Conservation (phyloP, 1,284 basidiomycete species). For the Malassezia arunalokei region DNA sequence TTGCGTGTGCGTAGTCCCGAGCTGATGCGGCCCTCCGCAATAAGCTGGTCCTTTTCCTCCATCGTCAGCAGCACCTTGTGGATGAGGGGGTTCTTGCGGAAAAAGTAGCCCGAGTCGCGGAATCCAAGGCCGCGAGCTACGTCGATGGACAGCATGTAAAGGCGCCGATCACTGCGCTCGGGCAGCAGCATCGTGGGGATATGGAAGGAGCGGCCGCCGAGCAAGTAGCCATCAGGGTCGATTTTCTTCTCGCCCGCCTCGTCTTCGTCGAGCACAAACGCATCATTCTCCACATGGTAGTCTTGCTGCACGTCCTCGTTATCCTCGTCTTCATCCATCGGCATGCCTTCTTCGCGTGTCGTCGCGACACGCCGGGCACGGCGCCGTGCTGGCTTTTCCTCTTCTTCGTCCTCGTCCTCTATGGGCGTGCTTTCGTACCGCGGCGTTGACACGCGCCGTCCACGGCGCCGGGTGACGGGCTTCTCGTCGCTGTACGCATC, state of each 20-base stretch:
- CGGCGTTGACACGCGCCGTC: neutral
- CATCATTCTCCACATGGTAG: constrained; percentile 70
- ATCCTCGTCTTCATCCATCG: constrained; percentile 49
- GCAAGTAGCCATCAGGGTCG: constrained; percentile 66
- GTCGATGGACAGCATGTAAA: constrained; percentile 93
- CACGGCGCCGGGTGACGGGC: neutral
- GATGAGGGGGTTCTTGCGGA: constrained; percentile 75
- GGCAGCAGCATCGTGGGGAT: constrained; percentile 72
- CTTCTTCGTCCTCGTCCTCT: neutral
- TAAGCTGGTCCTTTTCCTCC: constrained; percentile 76
- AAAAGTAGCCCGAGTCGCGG: constrained; percentile 90
- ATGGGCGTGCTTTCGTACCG: constrained; percentile 7
- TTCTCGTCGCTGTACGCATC: constrained; percentile 7
- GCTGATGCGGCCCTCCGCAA: constrained; percentile 71
- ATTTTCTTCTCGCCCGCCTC: constrained; percentile 82
- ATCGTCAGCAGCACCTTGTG: constrained; percentile 59
- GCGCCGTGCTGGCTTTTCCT: neutral
- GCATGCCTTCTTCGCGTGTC: too few relatives aligned
- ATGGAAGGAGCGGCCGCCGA: constrained; percentile 79
- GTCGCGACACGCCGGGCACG: too few relatives aligned
- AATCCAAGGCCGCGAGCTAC: constrained; percentile 89
- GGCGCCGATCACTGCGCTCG: constrained; percentile 64
- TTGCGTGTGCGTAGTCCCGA: constrained; percentile 67
- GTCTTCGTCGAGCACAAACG: constrained; percentile 71
- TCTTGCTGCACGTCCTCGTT: constrained; percentile 64